These are phyloP conservation scores for Mucor piriformis DNA, from an alignment of 371 early-diverging fungal species.

Conservation along the genomic window DNA sequence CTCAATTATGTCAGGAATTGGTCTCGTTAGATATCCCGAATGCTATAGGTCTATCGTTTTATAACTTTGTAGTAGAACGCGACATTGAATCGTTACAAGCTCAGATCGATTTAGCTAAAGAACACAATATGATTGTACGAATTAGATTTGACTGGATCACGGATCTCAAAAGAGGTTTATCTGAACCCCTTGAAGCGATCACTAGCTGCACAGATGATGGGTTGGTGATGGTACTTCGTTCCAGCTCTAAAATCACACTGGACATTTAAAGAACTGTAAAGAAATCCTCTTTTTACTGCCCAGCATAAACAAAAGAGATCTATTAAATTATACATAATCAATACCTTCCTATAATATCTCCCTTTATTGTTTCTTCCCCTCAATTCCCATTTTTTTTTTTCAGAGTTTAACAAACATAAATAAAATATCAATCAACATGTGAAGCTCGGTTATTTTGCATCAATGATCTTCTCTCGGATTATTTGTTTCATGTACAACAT, in stretches of 20 bases:
- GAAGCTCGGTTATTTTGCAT: no score
- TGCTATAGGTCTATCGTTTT: constrained; percentile 30
- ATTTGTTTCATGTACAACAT: no score
- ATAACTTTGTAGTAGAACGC: constrained; percentile 27
- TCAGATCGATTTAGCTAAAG: constrained; percentile 34
- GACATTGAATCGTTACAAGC: constrained; percentile 25
- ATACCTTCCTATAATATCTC: not conserved
- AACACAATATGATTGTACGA: constrained; percentile 32
- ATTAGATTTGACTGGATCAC: constrained; percentile 48
- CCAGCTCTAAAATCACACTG: constrained; percentile 13
- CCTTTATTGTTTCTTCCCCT: not conserved
- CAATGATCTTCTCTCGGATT: no score
- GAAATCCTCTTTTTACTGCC: no score
- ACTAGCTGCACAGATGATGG: constrained; percentile 53
- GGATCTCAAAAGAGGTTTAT: constrained; percentile 16
- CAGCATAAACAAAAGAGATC: no score
- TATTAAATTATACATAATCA: not conserved
- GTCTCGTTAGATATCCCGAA: constrained; percentile 24
- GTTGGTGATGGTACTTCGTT: constrained; percentile 20
- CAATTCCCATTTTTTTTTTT: no score
- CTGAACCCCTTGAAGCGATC: constrained; percentile 36
- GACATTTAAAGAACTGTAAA: no score
- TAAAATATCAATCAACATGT: no score
- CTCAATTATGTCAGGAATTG: constrained; percentile 23
- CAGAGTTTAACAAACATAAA: no score